Evolutionary conservation across 805 yeast genomes (phyloP).

Genomic region (Candida odintsovae): DNA sequence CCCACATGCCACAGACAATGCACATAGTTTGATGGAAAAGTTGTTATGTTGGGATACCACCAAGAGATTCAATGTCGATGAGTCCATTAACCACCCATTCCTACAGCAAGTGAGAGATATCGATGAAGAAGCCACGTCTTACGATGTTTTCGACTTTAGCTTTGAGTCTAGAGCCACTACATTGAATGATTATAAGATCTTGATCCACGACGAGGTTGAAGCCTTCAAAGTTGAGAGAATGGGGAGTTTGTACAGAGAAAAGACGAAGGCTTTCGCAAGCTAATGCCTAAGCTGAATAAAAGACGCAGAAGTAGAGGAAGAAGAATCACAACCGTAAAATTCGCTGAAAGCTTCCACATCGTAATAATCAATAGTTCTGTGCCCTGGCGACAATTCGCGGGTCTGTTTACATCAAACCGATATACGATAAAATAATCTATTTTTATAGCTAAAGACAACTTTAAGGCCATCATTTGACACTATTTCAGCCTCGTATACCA

Average conservation of each 20-base stretch:
- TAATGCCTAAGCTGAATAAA: background rate
- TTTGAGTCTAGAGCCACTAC: slow-evolving; percentile 46
- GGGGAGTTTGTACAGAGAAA: slow-evolving; percentile 6
- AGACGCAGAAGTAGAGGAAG: background rate
- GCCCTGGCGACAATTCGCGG: background rate
- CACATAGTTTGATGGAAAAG: slow-evolving; percentile 45
- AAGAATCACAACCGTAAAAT: too few relatives aligned
- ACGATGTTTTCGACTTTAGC: slow-evolving; percentile 52
- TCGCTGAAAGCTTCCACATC: too few relatives aligned
- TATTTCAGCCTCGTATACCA: background rate
- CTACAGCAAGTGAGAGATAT: slow-evolving; percentile 46
- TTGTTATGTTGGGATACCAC: slow-evolving; percentile 63
- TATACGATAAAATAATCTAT: background rate
- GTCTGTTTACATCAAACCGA: background rate
- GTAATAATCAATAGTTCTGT: background rate
- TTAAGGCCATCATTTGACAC: background rate
- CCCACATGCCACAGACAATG: slow-evolving; percentile 53
- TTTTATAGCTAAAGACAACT: background rate
- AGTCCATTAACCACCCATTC: slow-evolving; percentile 54
- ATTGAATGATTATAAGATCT: slow-evolving; percentile 40
- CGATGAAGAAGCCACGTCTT: slow-evolving; percentile 50
- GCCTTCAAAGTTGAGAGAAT: slow-evolving; percentile 35
- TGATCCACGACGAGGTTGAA: slow-evolving; percentile 48
- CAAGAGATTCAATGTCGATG: slow-evolving; percentile 46
- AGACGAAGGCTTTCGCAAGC: background rate